These are phyloP conservation scores for Penicillium fimorum DNA, from an alignment of 495 filamentous ascomycete species.

Conservation along the genomic window DNA sequence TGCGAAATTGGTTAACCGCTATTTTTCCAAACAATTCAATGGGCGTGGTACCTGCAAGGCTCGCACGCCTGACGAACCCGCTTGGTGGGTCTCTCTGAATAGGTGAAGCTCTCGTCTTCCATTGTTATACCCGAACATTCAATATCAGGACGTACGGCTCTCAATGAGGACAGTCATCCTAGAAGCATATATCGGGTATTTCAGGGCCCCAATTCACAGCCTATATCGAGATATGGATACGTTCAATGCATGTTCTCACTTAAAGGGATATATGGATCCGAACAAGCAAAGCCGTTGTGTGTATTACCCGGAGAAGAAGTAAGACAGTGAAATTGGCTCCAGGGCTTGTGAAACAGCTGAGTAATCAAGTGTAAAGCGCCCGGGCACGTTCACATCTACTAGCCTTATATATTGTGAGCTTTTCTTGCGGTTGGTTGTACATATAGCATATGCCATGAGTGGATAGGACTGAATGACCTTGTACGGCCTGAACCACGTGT, in stretches of 20 bases:
- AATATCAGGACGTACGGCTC: background rate
- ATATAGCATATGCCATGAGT: background rate
- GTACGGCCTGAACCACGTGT: background rate
- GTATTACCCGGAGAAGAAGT: background rate
- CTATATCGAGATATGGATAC: background rate
- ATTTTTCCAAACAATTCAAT: background rate
- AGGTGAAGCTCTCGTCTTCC: constrained; percentile 20
- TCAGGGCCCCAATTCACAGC: background rate
- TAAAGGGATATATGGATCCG: background rate
- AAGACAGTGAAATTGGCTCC: background rate
- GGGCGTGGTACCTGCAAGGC: constrained; percentile 37
- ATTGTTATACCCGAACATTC: constrained; percentile 9
- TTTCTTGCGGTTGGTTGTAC: background rate
- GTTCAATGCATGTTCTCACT: background rate
- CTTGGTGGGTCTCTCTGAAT: constrained; percentile 38
- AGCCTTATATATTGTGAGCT: background rate
- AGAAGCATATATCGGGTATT: background rate
- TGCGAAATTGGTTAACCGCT: constrained; percentile 18
- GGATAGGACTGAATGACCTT: background rate
- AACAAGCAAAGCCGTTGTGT: background rate
- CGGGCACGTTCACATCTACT: background rate
- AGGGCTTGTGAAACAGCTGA: background rate
- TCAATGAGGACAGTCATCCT: background rate
- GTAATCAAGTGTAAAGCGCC: background rate
- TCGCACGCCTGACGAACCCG: constrained; percentile 49